These are phyloP conservation scores for Diaporthe caulivora DNA, from an alignment of 2,329 filamentous ascomycete species.

Conservation along the genomic window DNA sequence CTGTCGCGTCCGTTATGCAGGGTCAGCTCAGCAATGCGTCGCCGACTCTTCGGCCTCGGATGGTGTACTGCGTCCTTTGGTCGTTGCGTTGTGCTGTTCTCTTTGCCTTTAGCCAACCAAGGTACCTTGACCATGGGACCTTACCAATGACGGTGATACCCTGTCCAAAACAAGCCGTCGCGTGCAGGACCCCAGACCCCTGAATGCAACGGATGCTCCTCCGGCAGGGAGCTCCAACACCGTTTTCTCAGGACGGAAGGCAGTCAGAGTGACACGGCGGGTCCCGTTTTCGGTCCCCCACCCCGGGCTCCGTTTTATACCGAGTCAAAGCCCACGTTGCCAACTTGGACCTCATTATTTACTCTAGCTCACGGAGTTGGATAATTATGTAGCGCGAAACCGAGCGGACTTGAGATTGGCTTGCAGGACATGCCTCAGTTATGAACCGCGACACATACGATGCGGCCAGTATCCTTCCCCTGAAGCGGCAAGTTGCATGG, in stretches of 20 bases:
- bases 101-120: background rate
- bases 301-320: background rate
- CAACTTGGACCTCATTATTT: too few species aligned
- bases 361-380: too few species aligned
- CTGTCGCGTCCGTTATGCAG: slow-evolving; percentile 23
- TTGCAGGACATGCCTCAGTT: too few species aligned
- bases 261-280: background rate
- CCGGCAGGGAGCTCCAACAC: background rate
- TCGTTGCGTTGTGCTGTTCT: too few species aligned
- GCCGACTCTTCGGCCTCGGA: background rate
- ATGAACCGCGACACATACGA: too few species aligned
- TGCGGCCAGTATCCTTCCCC: too few species aligned
- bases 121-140: background rate
- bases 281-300: background rate
- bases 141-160: background rate
- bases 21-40: slow-evolving; percentile 38
- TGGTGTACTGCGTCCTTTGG: background rate
- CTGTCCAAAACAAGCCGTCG: slow-evolving; percentile 11
- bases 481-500: too few species aligned
- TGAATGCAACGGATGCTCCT: background rate
- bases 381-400: too few species aligned
- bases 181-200: slow-evolving; percentile 14
- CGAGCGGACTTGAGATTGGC: too few species aligned
- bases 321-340: too few species aligned
- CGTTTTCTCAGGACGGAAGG: background rate